Base-by-base conservation (phyloP, 2,329 filamentous ascomycete genomes). In the Penicillium sumatraense region DNA sequence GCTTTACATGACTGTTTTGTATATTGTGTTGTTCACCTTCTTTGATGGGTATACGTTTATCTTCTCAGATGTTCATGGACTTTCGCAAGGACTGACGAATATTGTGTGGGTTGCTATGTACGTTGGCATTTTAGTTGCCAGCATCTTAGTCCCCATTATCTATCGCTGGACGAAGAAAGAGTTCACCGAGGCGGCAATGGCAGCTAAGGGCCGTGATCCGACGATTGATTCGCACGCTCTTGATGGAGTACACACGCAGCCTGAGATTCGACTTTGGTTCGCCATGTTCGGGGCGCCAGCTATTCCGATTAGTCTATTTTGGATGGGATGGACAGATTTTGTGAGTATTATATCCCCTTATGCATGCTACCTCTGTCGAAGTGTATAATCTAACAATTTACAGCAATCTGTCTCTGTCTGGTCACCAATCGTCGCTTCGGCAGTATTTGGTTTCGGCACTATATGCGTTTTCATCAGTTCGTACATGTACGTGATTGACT, bases 401-500 rank as follows among this genome's bases (percentile, higher is more conserved):
- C 16, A 52, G 67, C 0, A 66, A 35, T 47, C 40, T 4, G 78
- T 83, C 20, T 77, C 75, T 2, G 76, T 80, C 60, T 84, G 81
- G 81, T 78, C 75, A 11, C 77, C 79, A 0, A 68, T 85, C 3
- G 69, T 67, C 1, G 80, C 81, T 1, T 80, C 75, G 16, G 78
- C 78, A 1, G 54, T 83, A 0, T 83, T 85, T 58, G 82, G 82
- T 2, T 79, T 75, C 54, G 80, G 78, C 2, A 73, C 80, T 31
- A 72, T 78, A 3, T 72, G 73, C 21, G 72, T 83, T 5, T 83
- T 82, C 64, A 77, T 81, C 51, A 74, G 70, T 47, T 73, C 72
- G 33, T 82, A 82, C 51, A 75, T 81, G 69, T 86, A 86, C 62
- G 78, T 86, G 56, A 84, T 85, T 53, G 81, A 85, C 59, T 75